Base-by-base conservation (phyloP, 1,284 basidiomycete genomes). In the Sporisorium exsertum region DNA sequence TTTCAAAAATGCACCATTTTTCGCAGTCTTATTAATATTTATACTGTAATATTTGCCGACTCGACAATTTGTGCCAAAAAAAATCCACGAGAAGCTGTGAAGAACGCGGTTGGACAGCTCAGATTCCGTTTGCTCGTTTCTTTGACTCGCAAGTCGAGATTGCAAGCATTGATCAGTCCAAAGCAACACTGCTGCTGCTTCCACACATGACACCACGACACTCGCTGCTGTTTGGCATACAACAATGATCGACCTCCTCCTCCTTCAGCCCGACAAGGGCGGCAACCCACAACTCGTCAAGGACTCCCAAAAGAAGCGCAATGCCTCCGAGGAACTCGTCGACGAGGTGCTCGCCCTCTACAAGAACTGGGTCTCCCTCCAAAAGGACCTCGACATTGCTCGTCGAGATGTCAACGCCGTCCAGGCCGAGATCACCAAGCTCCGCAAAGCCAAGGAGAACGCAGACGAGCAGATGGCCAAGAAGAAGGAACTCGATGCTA, bases 301-400 rank as follows among this genome's bases (percentile, higher is more conserved):
- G 73, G 94, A 95, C 83, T 97, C 94, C 16, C 95, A 99, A 88
- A 89, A 91, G 85, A 96, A 95, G 87, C 91, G 97, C 46, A 93
- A 93, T 8, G 92, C 94, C 50, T 89, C 92, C 26, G 93, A 93
- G 52, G 94, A 95, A 87, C 86, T 97, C 77, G 95, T 98, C 15
- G 95, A 97, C 87, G 93, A 98, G 86, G 91, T 98, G 68, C 91
- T 98, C 74, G 90, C 90, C 81, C 91, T 97, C 90, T 97, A 98
- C 87, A 88, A 91, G 56, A 91, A 94, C 80, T 97, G 95, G 95
- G 92, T 93, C 12, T 46, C 82, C 94, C 94, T 93, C 88, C 92
- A 94, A 83, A 97, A 91, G 84, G 92, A 96, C 68, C 88, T 91
- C 45, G 93, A 93, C 83, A 88, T 88, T 29, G 87, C 93, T 53